Percentiles rank a stretch among this genome's conserved stretches.
Conservation (phyloP, 176 grass and related monocot species). For the maize (Zea mays) region DNA sequence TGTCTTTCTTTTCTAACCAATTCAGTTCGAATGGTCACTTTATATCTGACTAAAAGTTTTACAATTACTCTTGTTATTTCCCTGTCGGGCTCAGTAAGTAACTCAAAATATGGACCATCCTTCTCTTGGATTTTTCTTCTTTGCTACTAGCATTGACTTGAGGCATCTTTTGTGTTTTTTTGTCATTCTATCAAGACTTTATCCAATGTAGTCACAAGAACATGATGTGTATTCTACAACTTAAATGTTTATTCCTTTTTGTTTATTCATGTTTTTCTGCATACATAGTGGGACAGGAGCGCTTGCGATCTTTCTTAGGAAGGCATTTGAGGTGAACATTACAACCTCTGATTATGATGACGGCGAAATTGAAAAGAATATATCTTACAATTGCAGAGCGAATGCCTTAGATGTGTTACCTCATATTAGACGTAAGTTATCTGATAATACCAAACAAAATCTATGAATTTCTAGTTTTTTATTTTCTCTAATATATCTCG, state of each 20-base stretch:
- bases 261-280: constrained; percentile 15
- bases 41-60: constrained; percentile 11
- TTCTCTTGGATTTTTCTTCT: constrained; percentile 9
- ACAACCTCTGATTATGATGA: constrained; percentile 91
- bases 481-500: neutral
- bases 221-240: constrained; percentile 11
- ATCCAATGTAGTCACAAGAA: neutral
- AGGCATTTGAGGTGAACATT: constrained; percentile 68
- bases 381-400: constrained; percentile 69
- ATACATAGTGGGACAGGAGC: constrained; percentile 76
- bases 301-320: constrained; percentile 72
- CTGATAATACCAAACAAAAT: neutral
- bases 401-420: constrained; percentile 63
- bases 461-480: neutral
- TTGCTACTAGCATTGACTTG: neutral
- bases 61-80: neutral
- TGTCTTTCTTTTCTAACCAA: neutral
- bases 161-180: neutral
- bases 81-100: neutral
- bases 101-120: neutral
- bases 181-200: neutral
- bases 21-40: neutral
- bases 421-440: constrained; percentile 70
- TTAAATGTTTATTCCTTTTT: neutral
- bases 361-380: constrained; percentile 87